A percentile compares a stretch with the other conserved stretches of the same genome.
Evolutionary conservation across 495 filamentous ascomycete genomes (phyloP).

Genomic region (Xylaria nigripes): DNA sequence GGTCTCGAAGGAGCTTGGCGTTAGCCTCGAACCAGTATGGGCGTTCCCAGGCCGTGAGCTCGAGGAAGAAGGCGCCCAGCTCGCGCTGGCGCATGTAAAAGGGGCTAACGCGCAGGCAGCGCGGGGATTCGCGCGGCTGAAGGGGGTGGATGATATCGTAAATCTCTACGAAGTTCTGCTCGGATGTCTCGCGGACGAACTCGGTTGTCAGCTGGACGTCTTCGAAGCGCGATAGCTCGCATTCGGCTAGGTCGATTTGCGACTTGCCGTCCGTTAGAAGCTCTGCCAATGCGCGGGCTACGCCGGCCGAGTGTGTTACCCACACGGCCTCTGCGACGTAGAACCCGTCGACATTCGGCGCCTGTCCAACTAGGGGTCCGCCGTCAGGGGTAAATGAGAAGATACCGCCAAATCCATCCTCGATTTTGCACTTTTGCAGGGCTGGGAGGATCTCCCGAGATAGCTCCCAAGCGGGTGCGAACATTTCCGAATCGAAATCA

Average conservation of each 20-base stretch:
- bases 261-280: constrained; percentile 40
- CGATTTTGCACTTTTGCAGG: constrained; percentile 33
- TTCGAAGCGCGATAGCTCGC: constrained; percentile 45
- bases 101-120: constrained; percentile 39
- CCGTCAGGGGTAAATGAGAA: constrained; percentile 50
- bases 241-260: constrained; percentile 39
- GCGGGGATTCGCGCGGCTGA: constrained; percentile 39
- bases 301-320: constrained; percentile 49
- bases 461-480: constrained; percentile 42
- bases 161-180: constrained; percentile 46
- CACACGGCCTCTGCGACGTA: constrained; percentile 48
- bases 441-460: constrained; percentile 36
- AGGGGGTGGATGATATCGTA: constrained; percentile 47
- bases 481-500: constrained; percentile 41
- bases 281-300: constrained; percentile 43
- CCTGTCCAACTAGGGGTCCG: constrained; percentile 40
- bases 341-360: constrained; percentile 42
- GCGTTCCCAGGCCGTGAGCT: constrained; percentile 43
- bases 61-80: constrained; percentile 43
- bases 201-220: constrained; percentile 35
- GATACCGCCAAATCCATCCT: constrained; percentile 45
- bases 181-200: constrained; percentile 40
- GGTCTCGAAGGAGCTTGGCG: constrained; percentile 29
- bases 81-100: constrained; percentile 39
- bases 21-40: constrained; percentile 47